Base-by-base conservation (phyloP, 805 yeast genomes). In the Zygotorulaspora sp. region DNA sequence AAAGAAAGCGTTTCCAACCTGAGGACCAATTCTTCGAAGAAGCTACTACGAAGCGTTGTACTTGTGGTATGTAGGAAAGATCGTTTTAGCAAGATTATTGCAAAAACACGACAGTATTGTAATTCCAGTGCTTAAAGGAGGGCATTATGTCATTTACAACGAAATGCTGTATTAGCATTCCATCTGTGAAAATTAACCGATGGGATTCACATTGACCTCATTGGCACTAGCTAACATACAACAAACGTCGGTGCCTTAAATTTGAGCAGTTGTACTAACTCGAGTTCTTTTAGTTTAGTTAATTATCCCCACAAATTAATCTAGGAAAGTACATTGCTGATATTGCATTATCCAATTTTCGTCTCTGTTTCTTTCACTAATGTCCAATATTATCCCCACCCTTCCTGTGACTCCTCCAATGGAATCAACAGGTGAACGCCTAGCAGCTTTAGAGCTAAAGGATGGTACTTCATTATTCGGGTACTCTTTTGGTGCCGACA, bases 401-500 rank as follows among this genome's bases (percentile, higher is more conserved):
- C 77, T 79, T 55, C 96, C 96, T 38, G 85, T 88, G 59, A 74
- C 94, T 52, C 96, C 96, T 37, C 92, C 96, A 50, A 76, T 87
- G 80, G 83, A 83, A 56, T 70, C 87, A 39, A 78, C 80, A 42
- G 86, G 86, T 52, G 87, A 85, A 70, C 80, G 82, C 53, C 69
- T 88, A 65, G 77, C 86, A 75, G 81, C 95, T 43, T 77, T 89
- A 62, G 95, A 89, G 67, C 77, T 92, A 53, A 83, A 83, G 54
- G 88, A 85, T 63, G 96, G 96, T 52, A 65, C 78, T 47, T 77
- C 80, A 41, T 74, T 90, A 53, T 92, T 87, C 67, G 98, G 98
- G 68, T 87, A 83, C 70, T 90, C 97, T 14, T 92, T 92, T 57
- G 98, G 98, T 73, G 96, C 97, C 39, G 81, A 81, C 46, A 77